Evolutionary conservation across 345 rosid genomes (phyloP).

Genomic region (Hevea brasiliensis): DNA sequence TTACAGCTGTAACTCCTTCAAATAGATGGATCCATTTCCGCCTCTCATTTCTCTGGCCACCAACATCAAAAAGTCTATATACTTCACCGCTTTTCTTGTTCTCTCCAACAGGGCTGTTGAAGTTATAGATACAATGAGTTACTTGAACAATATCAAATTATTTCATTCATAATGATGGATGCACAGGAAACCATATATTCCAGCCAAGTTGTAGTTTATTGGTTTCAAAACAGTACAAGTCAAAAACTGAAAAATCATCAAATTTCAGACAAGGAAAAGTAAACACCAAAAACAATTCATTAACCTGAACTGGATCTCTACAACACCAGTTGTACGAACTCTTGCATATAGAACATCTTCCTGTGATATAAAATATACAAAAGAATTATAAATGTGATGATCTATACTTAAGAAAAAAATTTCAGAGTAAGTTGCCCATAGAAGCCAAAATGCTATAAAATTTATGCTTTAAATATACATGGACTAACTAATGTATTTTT

Average conservation of each 20-base stretch:
- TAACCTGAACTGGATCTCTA: constrained; percentile 99
- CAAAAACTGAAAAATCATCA: not conserved
- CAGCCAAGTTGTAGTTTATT: not conserved
- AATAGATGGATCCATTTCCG: constrained; percentile 99
- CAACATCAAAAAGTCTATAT: constrained; percentile 95
- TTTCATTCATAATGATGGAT: not conserved
- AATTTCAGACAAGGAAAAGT: not conserved
- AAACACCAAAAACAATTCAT: constrained; percentile 3
- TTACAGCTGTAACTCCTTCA: constrained; percentile 98
- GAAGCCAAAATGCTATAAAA: not conserved
- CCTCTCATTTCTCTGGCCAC: constrained; percentile 98
- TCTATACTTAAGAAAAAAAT: not conserved
- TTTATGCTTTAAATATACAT: not conserved
- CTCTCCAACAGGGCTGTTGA: constrained; percentile 91
- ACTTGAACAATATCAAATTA: not conserved
- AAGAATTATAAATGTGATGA: constrained; percentile 1
- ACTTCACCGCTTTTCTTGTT: constrained; percentile 98
- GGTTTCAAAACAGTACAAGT: not conserved
- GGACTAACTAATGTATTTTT: no score
- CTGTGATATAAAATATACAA: constrained; percentile 36
- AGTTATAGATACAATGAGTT: constrained; percentile 21
- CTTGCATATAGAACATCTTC: constrained; percentile 96
- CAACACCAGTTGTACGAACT: constrained; percentile 97
- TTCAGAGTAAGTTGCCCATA: not conserved
- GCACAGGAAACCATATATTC: not conserved